phyloP scores from a whole-genome alignment of 768 basidiomycete genomes.

The Tulasnella calospora region DNA sequence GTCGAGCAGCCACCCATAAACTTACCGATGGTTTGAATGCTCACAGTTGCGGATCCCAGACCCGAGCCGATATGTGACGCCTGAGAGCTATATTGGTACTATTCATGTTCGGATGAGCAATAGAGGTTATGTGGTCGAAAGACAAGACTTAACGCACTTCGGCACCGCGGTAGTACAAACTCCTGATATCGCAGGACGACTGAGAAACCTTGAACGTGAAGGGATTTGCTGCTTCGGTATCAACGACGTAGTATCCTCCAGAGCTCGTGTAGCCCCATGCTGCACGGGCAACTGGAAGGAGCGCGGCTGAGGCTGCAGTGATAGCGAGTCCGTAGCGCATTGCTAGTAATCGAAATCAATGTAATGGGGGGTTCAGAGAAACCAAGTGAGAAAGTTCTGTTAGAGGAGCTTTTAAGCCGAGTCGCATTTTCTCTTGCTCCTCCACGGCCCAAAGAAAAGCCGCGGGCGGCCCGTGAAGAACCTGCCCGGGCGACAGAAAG shows the following conservation, averaged over 20 bases:
- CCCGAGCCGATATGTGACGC: constrained; percentile 9
- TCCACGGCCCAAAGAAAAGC: neutral
- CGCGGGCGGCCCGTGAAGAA: no score
- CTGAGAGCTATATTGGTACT: constrained; percentile 15
- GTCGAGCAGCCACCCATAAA: neutral
- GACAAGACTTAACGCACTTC: neutral
- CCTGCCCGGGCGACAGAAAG: no score
- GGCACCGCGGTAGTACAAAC: neutral
- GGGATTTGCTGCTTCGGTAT: neutral
- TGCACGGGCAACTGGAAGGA: neutral
- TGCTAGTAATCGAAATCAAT: neutral
- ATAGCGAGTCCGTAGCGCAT: neutral
- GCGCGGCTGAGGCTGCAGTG: neutral
- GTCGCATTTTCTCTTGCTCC: neutral
- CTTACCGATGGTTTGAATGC: neutral
- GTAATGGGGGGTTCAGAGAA: neutral
- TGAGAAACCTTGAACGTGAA: constrained; percentile 6
- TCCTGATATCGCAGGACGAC: constrained; percentile 15
- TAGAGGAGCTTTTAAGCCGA: neutral
- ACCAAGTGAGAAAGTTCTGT: neutral
- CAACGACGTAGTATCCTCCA: constrained; percentile 13
- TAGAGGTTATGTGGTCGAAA: neutral
- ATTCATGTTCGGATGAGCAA: neutral
- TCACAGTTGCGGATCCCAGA: constrained; percentile 7
- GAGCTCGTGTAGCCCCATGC: constrained; percentile 10